Evolutionary conservation across 2,329 filamentous ascomycete species (phyloP), one percentile per base, ranked within the genome.

Genomic region (Apiospora hydei): DNA sequence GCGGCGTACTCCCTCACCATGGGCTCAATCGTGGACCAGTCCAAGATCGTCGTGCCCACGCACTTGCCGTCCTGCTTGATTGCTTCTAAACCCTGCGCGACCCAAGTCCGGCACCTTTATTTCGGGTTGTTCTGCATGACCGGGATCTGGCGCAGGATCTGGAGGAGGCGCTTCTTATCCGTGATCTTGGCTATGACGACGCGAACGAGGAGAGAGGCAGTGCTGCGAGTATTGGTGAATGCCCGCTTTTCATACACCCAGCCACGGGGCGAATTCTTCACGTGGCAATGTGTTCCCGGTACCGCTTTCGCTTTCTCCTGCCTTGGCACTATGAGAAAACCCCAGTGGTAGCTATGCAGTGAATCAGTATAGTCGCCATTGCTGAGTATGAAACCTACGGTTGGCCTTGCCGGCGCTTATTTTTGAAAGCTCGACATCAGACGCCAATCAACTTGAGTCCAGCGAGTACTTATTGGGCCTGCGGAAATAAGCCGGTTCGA

Each of bases 81-180:
- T 24, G 73, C 78, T 0, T 41, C 64, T 24, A 87, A 67, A 0
- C 78, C 84, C 26, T 81, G 75, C 7, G 75, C 77, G 8, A 84
- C 76, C 84, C 84, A 87, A 4, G 76, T 77, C 6, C 81, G 80
- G 72, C 82, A 85, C n/a, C 79, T 80, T 81, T 83, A 86, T 61
- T 74, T 75, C 8, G 78, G 77, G 57, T 84, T 79, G 64, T 75
- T 73, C 67, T 82, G 77, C 4, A 81, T 72, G 7, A 85, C 72
- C 5, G 82, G 80, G 6, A 79, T 74, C 1, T 67, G 49, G 24
- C 77, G 77, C 6, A 85, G 69, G 41, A 83, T 80, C 0, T 77
- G 69, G 18, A 80, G 43, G 4, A 85, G 78, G 0, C 78, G 77
- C 21, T 72, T 24, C 68, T 82, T 76, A 72, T 85, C 77, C 26